phyloP scores from a whole-genome alignment of 768 basidiomycete species.

The Gymnopilus dilepis region DNA sequence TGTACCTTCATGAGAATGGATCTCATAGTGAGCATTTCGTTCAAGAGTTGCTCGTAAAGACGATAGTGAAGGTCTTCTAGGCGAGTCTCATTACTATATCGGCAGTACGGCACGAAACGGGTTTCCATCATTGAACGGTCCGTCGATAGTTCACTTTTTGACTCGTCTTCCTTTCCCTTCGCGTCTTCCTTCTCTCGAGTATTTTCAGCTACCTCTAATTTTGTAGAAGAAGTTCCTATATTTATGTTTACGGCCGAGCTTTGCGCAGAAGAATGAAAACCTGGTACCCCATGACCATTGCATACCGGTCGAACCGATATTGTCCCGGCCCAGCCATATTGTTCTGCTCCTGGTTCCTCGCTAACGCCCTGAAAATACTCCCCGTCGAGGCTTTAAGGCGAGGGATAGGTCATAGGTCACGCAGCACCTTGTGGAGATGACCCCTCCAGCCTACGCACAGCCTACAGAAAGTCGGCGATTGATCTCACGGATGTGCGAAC shows the following conservation, averaged over 20 bases:
- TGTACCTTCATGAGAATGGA: neutral
- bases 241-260: neutral
- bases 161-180: neutral
- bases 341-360: constrained; percentile 17
- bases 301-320: neutral
- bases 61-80: neutral
- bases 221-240: neutral
- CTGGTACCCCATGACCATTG: constrained; percentile 20
- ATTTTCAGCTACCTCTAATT: constrained; percentile 3
- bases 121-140: constrained; percentile 28
- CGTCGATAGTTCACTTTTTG: neutral
- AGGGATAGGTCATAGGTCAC: constrained; percentile 7
- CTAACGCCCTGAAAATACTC: neutral
- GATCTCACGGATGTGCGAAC: constrained; percentile 28
- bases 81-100: neutral
- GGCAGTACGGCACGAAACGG: constrained; percentile 45
- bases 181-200: neutral
- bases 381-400: constrained; percentile 4
- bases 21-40: neutral
- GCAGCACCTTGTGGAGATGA: constrained; percentile 14
- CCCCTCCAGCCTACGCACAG: constrained; percentile 3
- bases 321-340: neutral
- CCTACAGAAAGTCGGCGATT: neutral
- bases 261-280: constrained; percentile 52
- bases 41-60: neutral